These are phyloP conservation scores for Lachnellula suecica DNA, from an alignment of 2,329 filamentous ascomycete genomes.

Conservation along the genomic window DNA sequence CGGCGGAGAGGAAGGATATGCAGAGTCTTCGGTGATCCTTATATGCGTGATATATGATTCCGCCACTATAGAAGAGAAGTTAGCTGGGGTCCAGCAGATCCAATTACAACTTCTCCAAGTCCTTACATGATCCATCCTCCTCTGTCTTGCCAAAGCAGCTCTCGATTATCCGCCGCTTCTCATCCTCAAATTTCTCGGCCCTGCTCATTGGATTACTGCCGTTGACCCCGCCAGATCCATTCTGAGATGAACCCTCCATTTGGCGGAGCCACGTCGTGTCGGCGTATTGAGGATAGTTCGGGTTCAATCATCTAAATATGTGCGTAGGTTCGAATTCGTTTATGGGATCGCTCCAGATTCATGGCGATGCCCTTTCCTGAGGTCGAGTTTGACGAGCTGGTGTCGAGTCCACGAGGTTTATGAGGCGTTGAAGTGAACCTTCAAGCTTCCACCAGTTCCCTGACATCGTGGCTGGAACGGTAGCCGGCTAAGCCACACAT, in stretches of 20 bases:
- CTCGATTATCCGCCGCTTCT: constrained; percentile 91
- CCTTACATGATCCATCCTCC: constrained; percentile 74
- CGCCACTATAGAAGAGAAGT: constrained; percentile 51
- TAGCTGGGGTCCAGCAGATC: constrained; percentile 13
- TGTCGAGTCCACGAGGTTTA: neutral
- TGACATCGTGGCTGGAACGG: no score
- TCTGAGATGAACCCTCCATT: constrained; percentile 34
- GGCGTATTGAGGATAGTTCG: constrained; percentile 4
- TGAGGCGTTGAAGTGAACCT: neutral
- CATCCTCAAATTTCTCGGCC: constrained; percentile 92
- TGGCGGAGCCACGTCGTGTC: constrained; percentile 31
- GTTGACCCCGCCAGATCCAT: constrained; percentile 33
- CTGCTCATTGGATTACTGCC: constrained; percentile 29
- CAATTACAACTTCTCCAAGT: constrained; percentile 6
- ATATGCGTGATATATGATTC: constrained; percentile 99
- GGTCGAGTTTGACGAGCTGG: neutral
- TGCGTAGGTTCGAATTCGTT: constrained; percentile 2
- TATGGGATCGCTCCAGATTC: constrained; percentile 11
- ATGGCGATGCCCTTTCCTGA: constrained; percentile 14
- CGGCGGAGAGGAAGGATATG: constrained; percentile 79
- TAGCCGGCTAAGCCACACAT: no score
- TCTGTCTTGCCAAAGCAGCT: constrained; percentile 94
- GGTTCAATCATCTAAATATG: constrained; percentile 23
- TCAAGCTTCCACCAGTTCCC: neutral
- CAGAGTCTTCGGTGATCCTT: constrained; percentile 81